Evolutionary conservation across 2,329 filamentous ascomycete genomes (phyloP).

Genomic region (Botrytis galanthina): DNA sequence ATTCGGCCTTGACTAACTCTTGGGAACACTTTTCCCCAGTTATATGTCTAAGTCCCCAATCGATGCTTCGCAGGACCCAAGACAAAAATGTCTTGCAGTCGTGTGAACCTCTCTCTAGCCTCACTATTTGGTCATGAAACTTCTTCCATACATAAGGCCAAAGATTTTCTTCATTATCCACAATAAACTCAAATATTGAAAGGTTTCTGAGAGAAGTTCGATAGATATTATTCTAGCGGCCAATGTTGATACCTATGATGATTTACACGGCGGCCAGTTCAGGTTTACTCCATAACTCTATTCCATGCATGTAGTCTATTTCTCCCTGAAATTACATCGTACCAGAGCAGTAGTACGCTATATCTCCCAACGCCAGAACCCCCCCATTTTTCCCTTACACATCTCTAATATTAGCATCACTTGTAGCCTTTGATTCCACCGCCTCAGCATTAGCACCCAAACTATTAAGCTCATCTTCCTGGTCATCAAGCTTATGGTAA

Average conservation of each 20-base stretch:
- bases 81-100: accelerated
- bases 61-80: accelerated
- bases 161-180: background rate
- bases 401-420: background rate
- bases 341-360: background rate
- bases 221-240: background rate
- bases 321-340: background rate
- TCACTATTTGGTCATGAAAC: accelerated
- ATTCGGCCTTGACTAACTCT: background rate
- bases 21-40: background rate
- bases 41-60: accelerated
- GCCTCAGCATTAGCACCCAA: conserved; percentile 30
- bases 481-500: conserved; percentile 27
- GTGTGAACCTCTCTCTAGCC: accelerated
- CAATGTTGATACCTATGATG: background rate
- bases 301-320: background rate
- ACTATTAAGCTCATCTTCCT: conserved; percentile 31
- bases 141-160: too few species aligned
- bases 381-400: background rate
- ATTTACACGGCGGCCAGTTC: background rate
- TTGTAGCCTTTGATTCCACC: conserved; percentile 21
- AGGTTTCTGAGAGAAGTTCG: too few species aligned
- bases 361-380: background rate
- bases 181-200: too few species aligned
- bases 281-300: too few species aligned